Base-by-base conservation (phyloP, 2,329 filamentous ascomycete species). In the Coleophoma crateriformis region DNA sequence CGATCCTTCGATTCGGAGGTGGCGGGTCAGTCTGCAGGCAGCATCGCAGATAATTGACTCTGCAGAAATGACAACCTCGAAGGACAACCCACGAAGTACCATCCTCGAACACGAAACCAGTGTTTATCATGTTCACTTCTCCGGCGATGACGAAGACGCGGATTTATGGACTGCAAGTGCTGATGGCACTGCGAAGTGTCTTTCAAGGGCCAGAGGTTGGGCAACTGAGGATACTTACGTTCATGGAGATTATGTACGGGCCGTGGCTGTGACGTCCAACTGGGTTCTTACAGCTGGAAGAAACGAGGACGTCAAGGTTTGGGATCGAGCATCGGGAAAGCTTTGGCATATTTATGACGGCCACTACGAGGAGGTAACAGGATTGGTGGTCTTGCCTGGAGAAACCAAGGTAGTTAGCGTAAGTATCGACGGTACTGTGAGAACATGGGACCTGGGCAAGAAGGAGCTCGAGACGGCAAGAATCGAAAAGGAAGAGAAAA, bases 321-420 rank as follows among this genome's bases (percentile, higher is more conserved):
- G 92, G 92, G 87, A 96, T 65, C 71, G 78, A 43, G 64, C 82
- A 53, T 85, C 82, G 8, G 89, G 88, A 4, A 82, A 85, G 64
- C 72, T 95, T 33, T 79, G 86, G 62, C 87, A 87, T 65, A 78
- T 79, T 7, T 84, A 92, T 53, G 78, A 81, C 35, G 94, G 94
- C 0, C 94, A 99, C 70, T 97, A 82, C 63, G 90, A 99, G 63
- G 94, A 97, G 67, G 85, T 99, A 13, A 96, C 90, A 1, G 89
- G 85, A 34, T 69, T 97, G 40, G 74, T 86, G 2, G 64, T 95
- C 45, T 65, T 90, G 27, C 66, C 68, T 22, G 70, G 69, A 5
- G 73, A 71, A 17, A 73, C 74, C 53, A 68, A 68, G 17, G 71
- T 95, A 11, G 82, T 88, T 55, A 96, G 90, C 65, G 87, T 94